Evolutionary conservation across 352 stramenopile species (phyloP), one percentile per base, ranked within the genome.

Genomic region (Pseudoperonospora humuli): DNA sequence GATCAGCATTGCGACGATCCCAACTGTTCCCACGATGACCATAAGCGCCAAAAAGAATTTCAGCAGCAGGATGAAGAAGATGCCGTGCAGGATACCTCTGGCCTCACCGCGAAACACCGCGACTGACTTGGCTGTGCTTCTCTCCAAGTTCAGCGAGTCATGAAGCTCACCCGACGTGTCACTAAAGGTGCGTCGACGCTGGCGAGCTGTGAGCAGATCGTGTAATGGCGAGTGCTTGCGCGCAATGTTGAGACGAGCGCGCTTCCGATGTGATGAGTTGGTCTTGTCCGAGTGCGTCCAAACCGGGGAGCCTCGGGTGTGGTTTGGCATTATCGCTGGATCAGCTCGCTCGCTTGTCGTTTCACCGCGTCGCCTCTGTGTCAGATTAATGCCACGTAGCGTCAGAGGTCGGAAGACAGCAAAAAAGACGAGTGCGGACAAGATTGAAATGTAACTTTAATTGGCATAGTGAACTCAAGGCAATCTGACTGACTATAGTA

Each of bases 1-100:
- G n/a, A 75, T 60, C 21, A 72, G 31, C 2, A 65, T 20, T 4
- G 59, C 67, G 1, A 52, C 39, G 21, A 52, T 31, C 2, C 70
- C 67, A 13, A 73, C 39, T 5, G 66, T 51, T 19, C 58, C 54
- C 20, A 77, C 32, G 2, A 53, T 41, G 36, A 78, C 54, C 21
- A 64, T 39, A n/a, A 71, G 54, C 14, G 54, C 57, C 24, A 83
- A 39, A 21, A 74, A 39, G 43, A 83, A 80, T 21, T 66, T 63
- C 47, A 83, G 54, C 40, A 83, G 44, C 36, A 83, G 57, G 31
- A 77, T 50, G 15, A 77, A 65, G 50, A 83, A 83, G 53, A 83
- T 75, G 44, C 67, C 65, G 46, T 67, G 67, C 35, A 83, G 51
- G 19, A 80, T 83, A 43, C 64, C 63, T 36, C 65, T 73, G 15